Percentiles rank a stretch among this genome's conserved stretches.
These are phyloP conservation scores for Chionographis japonica DNA, from an alignment of 106 monocot genomes.

Conservation along the genomic window DNA sequence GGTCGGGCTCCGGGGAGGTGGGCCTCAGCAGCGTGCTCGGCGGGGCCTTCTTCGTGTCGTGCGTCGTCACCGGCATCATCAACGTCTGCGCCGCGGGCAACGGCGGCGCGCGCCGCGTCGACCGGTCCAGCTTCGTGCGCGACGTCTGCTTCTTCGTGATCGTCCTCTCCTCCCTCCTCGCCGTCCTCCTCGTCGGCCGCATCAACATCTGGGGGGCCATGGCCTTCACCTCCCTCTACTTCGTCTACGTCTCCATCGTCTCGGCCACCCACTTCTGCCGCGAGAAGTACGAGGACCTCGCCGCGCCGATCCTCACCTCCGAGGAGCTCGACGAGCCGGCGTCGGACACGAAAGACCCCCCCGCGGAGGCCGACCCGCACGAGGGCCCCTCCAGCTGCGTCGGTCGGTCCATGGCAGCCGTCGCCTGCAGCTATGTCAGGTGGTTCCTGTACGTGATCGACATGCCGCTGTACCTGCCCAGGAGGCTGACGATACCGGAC, in stretches of 20 bases:
- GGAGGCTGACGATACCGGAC: slow-evolving; percentile 49
- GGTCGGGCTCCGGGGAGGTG: slow-evolving; percentile 17
- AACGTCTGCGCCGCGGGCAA: slow-evolving; percentile 13
- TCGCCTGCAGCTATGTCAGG: neutral
- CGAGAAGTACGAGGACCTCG: slow-evolving; percentile 21
- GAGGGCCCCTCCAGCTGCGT: neutral
- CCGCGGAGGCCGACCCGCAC: neutral
- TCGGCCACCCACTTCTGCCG: slow-evolving; percentile 30
- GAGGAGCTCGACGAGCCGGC: slow-evolving; percentile 13
- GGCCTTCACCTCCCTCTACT: slow-evolving; percentile 47
- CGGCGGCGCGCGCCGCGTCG: slow-evolving; percentile 5
- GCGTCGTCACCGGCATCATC: slow-evolving; percentile 52
- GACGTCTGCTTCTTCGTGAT: slow-evolving; percentile 45
- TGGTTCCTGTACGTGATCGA: slow-evolving; percentile 21
- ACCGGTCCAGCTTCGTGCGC: slow-evolving; percentile 42
- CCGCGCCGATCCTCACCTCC: slow-evolving; percentile 10
- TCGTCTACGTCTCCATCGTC: slow-evolving; percentile 36
- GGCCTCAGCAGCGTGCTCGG: slow-evolving; percentile 37
- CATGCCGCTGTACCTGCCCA: slow-evolving; percentile 42
- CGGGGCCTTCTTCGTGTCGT: slow-evolving; percentile 44
- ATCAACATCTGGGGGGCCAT: slow-evolving; percentile 35
- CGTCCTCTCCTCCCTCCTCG: slow-evolving; percentile 34
- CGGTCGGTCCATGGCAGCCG: neutral
- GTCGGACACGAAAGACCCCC: neutral
- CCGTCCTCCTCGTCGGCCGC: slow-evolving; percentile 30